Base-by-base conservation (phyloP, 495 filamentous ascomycete species). In the Cladorrhinum samala region DNA sequence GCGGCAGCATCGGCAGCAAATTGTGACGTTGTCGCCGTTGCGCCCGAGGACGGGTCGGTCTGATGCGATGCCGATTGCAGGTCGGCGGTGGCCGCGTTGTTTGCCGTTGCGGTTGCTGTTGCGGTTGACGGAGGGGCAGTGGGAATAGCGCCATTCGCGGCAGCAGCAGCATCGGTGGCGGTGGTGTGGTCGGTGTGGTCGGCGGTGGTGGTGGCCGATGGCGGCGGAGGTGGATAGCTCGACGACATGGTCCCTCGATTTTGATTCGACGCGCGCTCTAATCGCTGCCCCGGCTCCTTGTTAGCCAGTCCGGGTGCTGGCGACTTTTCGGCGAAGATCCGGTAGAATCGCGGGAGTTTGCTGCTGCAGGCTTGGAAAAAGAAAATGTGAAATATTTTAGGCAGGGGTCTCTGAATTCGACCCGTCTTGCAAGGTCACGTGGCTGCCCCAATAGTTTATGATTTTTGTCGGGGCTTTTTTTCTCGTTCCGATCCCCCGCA, bases 291-390 rank as follows among this genome's bases (percentile, higher is more conserved):
- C 58, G 58, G 58, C 21, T 46, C 33, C 20, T 48, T 25, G 8
- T 7, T 21, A 16, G 41, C 21, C 17, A 21, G 45, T 24, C 41
- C 23, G 18, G 40, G 23, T 46, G 41, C 55, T 53, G 59, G 59
- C 49, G 49, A 56, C 21, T 56, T 53, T 50, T 62, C 59, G 59
- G 59, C 38, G 55, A 58, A 62, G 59, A 48, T 62, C 59, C 59
- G 59, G 59, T 51, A 52, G 59, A 61, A 61, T 61, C 49, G 55
- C 59, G 59, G 59, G 27, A 51, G 49, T 56, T 52, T 51, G 45
- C 21, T n/a, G n/a, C 27, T 33, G 27, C 27, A 33, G 11, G 27
- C n/a, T n/a, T n/a, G n/a, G n/a, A n/a, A n/a, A n/a, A n/a, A n/a
- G n/a, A n/a, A n/a, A n/a, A n/a, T n/a, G n/a, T n/a, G n/a, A n/a